A percentile compares a stretch with the other conserved stretches of the same genome.
Evolutionary conservation across 2,329 filamentous ascomycete species (phyloP).

Genomic region (Verticillium longisporum): DNA sequence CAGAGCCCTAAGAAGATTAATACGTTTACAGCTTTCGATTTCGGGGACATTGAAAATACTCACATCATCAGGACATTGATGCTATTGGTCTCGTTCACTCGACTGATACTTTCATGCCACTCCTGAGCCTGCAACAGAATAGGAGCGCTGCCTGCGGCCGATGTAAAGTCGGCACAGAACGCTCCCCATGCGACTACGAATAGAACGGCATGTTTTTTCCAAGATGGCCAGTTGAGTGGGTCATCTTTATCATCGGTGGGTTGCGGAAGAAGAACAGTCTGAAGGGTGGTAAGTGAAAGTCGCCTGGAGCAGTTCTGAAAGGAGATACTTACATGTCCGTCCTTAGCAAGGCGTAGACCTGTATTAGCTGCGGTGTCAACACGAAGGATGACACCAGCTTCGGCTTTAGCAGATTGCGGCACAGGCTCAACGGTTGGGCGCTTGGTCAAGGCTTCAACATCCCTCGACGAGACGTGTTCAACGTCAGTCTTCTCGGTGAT

Average conservation of each 20-base stretch:
- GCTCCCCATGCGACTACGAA: constrained; percentile 12
- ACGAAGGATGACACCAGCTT: background rate
- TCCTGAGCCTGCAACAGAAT: constrained; percentile 11
- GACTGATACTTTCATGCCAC: constrained; percentile 32
- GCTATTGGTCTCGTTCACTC: constrained; percentile 6
- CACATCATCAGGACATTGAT: constrained; percentile 8
- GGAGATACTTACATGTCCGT: background rate
- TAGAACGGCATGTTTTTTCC: constrained; percentile 14
- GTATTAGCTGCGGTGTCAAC: background rate
- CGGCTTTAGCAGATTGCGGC: background rate
- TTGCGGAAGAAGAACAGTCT: constrained; percentile 14
- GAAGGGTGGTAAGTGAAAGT: background rate
- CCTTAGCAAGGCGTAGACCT: background rate
- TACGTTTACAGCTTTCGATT: background rate
- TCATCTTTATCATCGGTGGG: constrained; percentile 10
- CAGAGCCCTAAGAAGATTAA: background rate
- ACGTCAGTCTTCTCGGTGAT: background rate
- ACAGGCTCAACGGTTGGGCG: background rate
- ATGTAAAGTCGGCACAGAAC: constrained; percentile 12
- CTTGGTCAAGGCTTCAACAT: background rate
- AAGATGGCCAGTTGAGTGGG: constrained; percentile 14
- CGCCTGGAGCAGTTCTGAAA: background rate
- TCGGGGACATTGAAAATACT: background rate
- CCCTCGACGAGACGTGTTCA: background rate
- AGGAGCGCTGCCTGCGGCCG: constrained; percentile 11